Evolutionary conservation across 2,329 filamentous ascomycete genomes (phyloP), one percentile per base, ranked within the genome.

Genomic region (Talaromyces albobiverticillius): DNA sequence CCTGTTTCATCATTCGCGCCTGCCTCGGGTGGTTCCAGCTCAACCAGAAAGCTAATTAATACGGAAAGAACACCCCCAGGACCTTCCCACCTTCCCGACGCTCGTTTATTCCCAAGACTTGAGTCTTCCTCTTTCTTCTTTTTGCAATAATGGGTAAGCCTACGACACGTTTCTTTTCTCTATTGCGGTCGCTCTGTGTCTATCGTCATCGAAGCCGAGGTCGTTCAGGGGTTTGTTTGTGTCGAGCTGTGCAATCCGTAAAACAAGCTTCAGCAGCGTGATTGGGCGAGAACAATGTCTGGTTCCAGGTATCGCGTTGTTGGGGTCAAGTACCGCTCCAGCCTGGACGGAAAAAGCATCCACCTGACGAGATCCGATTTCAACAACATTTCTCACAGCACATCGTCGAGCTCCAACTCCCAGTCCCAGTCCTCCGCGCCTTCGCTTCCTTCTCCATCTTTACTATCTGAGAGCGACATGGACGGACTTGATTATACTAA

Each of bases 401-500:
- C 43, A 22, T 34, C 51, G 23, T 32, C 34, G 8, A 29, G 43
- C 43, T 46, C 36, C 9, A 31, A 18, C 10, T 42, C 51, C 23
- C 42, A 18, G n/a, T 42, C 51, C 23, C 42, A 36, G 26, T 29
- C 9, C 29, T 46, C 55, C 3, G 34, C 23, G 32, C 32, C 47
- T 42, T 43, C 50, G 22, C 18, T 51, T 9, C 55, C 52, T 40
- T 54, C 51, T 46, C 47, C 47, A 36, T 49, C 51, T 32, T 54
- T 45, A 36, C 54, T 53, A 54, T 53, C 38, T 34, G 52, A 40
- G 41, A 45, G 57, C 38, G 47, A 58, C 47, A 54, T 46, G 58
- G 56, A 60, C 9, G 18, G 40, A 22, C n/a, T 53, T 42, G 46
- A 61, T 59, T 60, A 66, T 61, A 54, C 67, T 68, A 55, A 64